These are phyloP conservation scores for Boletellus deceptivus DNA, from an alignment of 1,284 basidiomycete genomes.

Conservation along the genomic window DNA sequence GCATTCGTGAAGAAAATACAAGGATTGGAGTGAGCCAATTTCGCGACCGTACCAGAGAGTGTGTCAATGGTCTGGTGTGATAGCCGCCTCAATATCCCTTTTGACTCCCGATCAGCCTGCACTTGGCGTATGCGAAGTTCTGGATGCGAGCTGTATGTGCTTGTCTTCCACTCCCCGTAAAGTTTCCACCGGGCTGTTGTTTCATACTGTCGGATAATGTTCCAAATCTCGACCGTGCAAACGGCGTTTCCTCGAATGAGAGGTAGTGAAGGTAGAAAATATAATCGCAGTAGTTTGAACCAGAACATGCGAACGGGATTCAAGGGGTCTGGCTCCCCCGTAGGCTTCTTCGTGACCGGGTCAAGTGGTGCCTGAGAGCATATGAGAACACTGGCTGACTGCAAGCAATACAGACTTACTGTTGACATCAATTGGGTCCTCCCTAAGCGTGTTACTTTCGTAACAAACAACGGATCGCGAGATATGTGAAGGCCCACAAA, in stretches of 20 bases:
- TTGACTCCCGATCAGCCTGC: slow-evolving; percentile 75
- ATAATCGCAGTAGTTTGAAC: slow-evolving; percentile 77
- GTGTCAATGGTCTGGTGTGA: slow-evolving; percentile 82
- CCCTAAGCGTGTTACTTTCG: slow-evolving; percentile 61
- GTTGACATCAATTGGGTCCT: slow-evolving; percentile 45
- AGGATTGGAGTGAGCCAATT: slow-evolving; percentile 92
- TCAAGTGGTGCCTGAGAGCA: slow-evolving; percentile 46
- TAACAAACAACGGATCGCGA: slow-evolving; percentile 64
- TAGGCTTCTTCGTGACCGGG: slow-evolving; percentile 53
- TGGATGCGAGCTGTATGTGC: slow-evolving; percentile 66
- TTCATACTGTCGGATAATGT: slow-evolving; percentile 76
- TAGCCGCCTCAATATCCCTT: slow-evolving; percentile 76
- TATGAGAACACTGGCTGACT: slow-evolving; percentile 15
- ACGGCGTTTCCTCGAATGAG: slow-evolving; percentile 85
- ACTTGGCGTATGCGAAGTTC: slow-evolving; percentile 71
- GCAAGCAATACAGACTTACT: slow-evolving; percentile 39
- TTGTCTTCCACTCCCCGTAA: slow-evolving; percentile 94
- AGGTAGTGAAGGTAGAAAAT: slow-evolving; percentile 85
- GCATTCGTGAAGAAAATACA: slow-evolving; percentile 89
- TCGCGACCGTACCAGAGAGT: slow-evolving; percentile 87
- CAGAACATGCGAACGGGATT: slow-evolving; percentile 69
- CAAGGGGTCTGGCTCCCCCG: slow-evolving; percentile 49
- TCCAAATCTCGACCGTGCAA: slow-evolving; percentile 86
- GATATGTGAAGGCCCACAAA: slow-evolving; percentile 77
- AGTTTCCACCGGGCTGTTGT: slow-evolving; percentile 82